phyloP scores from a whole-genome alignment of 257 asterid genomes.

The Solanum pimpinellifolium region DNA sequence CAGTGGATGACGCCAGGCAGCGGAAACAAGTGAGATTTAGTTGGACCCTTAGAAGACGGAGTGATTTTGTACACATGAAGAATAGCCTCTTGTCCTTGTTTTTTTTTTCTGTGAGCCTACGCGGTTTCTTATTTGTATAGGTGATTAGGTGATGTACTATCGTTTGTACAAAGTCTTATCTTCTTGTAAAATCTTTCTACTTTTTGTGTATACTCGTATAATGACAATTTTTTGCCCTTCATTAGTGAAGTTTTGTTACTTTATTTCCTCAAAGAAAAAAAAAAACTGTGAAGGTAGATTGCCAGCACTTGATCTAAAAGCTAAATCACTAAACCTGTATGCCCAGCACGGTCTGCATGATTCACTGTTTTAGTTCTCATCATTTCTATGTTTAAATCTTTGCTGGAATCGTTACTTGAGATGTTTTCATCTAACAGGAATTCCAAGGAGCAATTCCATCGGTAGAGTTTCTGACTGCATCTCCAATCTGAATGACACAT shows the following conservation, averaged over 20 bases:
- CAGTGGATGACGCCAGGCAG: not conserved
- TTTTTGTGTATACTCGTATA: not conserved
- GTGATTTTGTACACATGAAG: not conserved
- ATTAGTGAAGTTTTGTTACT: not conserved
- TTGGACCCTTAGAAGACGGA: not conserved
- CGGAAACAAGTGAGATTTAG: not conserved
- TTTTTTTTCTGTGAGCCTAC: not conserved
- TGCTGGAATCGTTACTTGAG: slow-evolving; percentile 2
- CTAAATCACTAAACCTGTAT: not conserved
- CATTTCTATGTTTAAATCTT: not conserved
- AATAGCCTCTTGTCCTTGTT: not conserved
- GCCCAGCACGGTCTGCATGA: slow-evolving; percentile 5
- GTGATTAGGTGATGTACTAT: not conserved
- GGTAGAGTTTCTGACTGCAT: slow-evolving; percentile 69
- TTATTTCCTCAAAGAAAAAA: not conserved
- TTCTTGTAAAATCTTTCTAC: not conserved
- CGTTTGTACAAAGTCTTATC: not conserved
- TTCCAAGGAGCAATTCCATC: slow-evolving; percentile 66
- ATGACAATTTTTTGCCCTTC: not conserved
- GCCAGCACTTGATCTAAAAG: not conserved
- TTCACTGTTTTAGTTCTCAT: not conserved
- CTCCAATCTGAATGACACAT: slow-evolving; percentile 42
- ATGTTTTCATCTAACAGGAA: slow-evolving; percentile 38
- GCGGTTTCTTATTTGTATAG: not conserved
- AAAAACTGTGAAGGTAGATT: not conserved